Base-by-base conservation (phyloP, 306 rosid species). In the Leucaena leucocephala region DNA sequence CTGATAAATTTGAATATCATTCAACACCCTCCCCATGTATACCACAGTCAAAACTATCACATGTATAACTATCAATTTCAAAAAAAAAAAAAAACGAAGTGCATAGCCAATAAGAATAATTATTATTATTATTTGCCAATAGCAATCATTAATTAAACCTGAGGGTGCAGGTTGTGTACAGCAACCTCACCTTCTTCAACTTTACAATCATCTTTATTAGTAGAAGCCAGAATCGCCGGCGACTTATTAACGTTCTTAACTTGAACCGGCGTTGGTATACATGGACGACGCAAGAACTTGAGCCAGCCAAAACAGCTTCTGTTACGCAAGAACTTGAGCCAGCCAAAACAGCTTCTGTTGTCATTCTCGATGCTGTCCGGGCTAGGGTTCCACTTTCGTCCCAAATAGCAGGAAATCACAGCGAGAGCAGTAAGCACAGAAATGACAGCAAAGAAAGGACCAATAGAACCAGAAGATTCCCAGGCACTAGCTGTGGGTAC, bases 401-500 rank as follows among this genome's bases (percentile, higher is more conserved):
- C 88, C 78, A 91, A 48, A 50, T 84, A 50, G 84, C 97, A 93
- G 6, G 93, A 93, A 4, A 91, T 79, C 54, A 91, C 57, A 5
- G 94, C 78, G 0, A 93, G 79, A 52, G 89, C 17, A 0, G 86
- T 66, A 14, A 93, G 77, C 78, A 93, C 90, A 40, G 87, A 80
- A 4, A 93, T 89, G 45, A 93, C 97, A 1, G 80, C 96, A 9
- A 93, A 84, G 63, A 93, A 91, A 13, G 97, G 97, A 0, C 83
- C 90, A n/a, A 93, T 59, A 15, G 96, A 91, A 3, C 97, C 94
- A 4, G 91, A 84, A 14, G 92, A 88, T 9, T 72, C 36, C 88
- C 90, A 86, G 27, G 80, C 61, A 67, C 76, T 55, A 17, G 78
- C 38, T 58, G 50, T 78, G 19, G 85, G 61, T 3, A 61, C 76